These are phyloP conservation scores for Arxiozyma bovina DNA, from an alignment of 1,139 yeast genomes.

Conservation along the genomic window DNA sequence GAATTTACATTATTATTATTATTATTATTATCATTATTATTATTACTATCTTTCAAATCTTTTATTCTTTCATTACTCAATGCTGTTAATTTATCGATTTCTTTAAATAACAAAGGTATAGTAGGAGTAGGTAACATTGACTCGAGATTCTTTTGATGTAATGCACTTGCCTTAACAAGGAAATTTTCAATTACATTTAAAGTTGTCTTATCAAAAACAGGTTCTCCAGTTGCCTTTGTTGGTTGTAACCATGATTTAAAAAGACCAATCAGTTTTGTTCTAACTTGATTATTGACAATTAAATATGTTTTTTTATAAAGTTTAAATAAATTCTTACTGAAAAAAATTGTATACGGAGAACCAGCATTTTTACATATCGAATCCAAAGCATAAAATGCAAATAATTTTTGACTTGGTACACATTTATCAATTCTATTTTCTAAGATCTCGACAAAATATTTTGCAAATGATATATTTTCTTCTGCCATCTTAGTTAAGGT, in stretches of 20 bases:
- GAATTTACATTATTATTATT: no score
- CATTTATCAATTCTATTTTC: constrained; percentile 56
- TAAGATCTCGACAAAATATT: constrained; percentile 66
- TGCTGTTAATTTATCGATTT: constrained; percentile 36
- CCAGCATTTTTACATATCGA: constrained; percentile 92
- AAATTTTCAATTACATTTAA: constrained; percentile 68
- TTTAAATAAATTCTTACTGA: constrained; percentile 33
- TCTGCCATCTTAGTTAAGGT: constrained; percentile 80
- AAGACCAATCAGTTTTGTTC: constrained; percentile 64
- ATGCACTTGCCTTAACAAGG: constrained; percentile 47
- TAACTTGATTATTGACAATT: constrained; percentile 62
- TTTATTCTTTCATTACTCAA: constrained; percentile 35
- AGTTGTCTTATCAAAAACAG: constrained; percentile 66
- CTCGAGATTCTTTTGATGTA: constrained; percentile 30
- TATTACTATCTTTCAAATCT: constrained; percentile 25
- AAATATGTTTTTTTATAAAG: constrained; percentile 71
- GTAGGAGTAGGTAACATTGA: constrained; percentile 27
- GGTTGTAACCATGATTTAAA: constrained; percentile 82
- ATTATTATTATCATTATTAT: no score
- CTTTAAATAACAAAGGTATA: constrained; percentile 24
- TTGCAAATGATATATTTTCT: constrained; percentile 70
- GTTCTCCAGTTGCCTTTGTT: constrained; percentile 41
- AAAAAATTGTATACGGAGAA: constrained; percentile 74
- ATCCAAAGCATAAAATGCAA: constrained; percentile 74
- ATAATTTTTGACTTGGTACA: constrained; percentile 76